These are phyloP conservation scores for Simplicillium sp. DNA, from an alignment of 2,329 filamentous ascomycete species.

Conservation along the genomic window DNA sequence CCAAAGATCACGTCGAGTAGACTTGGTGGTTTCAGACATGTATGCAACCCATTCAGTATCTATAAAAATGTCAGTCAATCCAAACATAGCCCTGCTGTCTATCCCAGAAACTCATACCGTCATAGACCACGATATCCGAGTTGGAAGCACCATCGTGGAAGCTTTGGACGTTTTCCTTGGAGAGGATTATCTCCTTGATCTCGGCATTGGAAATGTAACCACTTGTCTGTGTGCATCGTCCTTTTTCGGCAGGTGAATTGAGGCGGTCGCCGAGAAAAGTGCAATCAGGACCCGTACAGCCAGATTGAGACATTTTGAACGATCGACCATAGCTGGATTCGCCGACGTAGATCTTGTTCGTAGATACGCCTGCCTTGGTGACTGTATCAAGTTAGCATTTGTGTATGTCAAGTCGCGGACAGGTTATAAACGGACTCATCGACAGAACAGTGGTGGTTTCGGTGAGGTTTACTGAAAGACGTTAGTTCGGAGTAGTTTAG, in stretches of 20 bases:
- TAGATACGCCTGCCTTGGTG: conserved; percentile 22
- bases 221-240: conserved; percentile 12
- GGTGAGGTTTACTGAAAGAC: conserved; percentile 30
- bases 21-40: conserved; percentile 16
- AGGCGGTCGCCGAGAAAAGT: conserved; percentile 14
- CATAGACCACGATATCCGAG: conserved; percentile 9
- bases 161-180: conserved; percentile 1
- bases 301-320: conserved; percentile 16
- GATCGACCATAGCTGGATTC: conserved; percentile 17
- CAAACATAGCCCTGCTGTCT: no score
- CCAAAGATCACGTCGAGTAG: conserved; percentile 9
- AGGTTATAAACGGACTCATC: conserved; percentile 25
- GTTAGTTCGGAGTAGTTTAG: no score
- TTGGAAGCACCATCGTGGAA: conserved; percentile 2
- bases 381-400: conserved; percentile 22
- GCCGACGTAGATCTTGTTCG: conserved; percentile 19
- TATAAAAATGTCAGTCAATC: no score
- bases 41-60: conserved; percentile 19
- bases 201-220: conserved; percentile 20
- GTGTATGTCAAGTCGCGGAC: conserved; percentile 31
- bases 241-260: conserved; percentile 12
- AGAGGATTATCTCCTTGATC: conserved; percentile 15
- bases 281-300: conserved; percentile 15
- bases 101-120: conserved; percentile 15
- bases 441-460: conserved; percentile 24